Evolutionary conservation across 148 eudicot genomes (phyloP).

Genomic region (Rhododendron griersonianum): DNA sequence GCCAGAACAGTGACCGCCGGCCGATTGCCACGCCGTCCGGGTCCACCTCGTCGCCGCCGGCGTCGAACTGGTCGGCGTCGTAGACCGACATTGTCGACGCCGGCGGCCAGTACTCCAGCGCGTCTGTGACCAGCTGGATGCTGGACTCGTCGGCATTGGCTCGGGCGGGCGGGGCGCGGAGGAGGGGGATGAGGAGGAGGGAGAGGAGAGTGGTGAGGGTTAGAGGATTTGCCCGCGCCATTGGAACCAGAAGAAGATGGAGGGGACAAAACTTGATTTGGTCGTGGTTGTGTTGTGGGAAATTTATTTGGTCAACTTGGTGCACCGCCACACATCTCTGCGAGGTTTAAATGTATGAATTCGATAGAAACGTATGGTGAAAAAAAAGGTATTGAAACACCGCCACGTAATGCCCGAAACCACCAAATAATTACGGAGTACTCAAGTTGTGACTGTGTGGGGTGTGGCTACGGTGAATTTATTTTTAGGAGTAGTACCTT

Average conservation of each 20-base stretch:
- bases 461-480: neutral
- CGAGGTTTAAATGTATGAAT: too few relatives aligned
- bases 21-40: neutral
- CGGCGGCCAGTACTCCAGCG: slow-evolving; percentile 19
- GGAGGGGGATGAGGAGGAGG: neutral
- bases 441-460: neutral
- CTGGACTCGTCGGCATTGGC: neutral
- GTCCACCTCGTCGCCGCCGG: neutral
- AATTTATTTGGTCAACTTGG: too few relatives aligned
- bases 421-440: too few relatives aligned
- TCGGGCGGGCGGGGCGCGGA: neutral
- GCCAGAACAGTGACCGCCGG: slow-evolving; percentile 58
- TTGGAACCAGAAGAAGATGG: neutral
- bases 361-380: too few relatives aligned
- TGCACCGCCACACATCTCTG: too few relatives aligned
- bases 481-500: neutral
- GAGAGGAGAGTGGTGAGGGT: neutral
- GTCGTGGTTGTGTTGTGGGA: neutral
- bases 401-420: too few relatives aligned
- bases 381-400: too few relatives aligned
- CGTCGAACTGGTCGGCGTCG: neutral
- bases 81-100: neutral
- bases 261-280: neutral
- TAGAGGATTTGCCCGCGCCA: slow-evolving; percentile 8
- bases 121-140: neutral